phyloP scores from a whole-genome alignment of 257 asterid species.

The Solanum ossicruentum region DNA sequence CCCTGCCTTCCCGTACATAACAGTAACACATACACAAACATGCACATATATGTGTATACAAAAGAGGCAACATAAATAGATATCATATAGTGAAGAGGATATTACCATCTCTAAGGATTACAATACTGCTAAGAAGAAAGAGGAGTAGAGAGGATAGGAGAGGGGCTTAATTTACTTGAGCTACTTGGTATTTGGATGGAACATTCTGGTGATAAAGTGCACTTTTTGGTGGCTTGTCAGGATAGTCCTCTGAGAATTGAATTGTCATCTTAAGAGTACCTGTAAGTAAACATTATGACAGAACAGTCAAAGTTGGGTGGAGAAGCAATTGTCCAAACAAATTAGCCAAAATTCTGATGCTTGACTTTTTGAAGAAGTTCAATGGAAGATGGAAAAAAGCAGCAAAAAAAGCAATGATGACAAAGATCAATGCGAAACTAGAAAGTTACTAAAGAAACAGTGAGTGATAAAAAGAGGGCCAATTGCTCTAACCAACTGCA shows the following conservation, averaged over 20 bases:
- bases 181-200: constrained; percentile 90
- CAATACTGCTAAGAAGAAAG: background rate
- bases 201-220: constrained; percentile 80
- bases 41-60: background rate
- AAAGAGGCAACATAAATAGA: background rate
- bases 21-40: background rate
- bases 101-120: background rate
- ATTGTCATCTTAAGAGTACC: constrained; percentile 86
- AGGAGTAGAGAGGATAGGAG: background rate
- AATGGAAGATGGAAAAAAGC: background rate
- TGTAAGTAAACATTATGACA: constrained; percentile 2
- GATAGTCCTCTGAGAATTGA: constrained; percentile 80
- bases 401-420: background rate
- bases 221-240: constrained; percentile 82
- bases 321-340: background rate
- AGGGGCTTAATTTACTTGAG: background rate
- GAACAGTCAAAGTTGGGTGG: background rate
- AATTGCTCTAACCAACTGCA: background rate
- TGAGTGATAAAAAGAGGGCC: background rate
- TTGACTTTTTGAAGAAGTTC: background rate
- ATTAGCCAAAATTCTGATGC: background rate
- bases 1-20: background rate
- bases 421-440: background rate
- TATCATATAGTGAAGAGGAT: background rate
- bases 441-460: background rate